These are phyloP conservation scores for Cruciata laevipes DNA, from an alignment of 257 asterid species.

Conservation along the genomic window DNA sequence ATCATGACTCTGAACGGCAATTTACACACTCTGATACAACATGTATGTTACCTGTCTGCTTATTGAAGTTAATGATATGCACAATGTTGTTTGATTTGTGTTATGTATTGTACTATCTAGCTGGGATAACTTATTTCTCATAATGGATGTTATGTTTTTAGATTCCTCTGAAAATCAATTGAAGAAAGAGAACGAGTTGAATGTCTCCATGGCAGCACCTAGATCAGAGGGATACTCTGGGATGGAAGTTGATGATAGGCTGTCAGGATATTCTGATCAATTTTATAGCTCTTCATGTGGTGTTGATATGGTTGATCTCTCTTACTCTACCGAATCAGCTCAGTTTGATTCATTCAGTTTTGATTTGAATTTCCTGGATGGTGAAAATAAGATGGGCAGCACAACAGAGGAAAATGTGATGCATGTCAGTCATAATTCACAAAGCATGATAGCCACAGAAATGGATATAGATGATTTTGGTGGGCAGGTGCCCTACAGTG, in stretches of 20 bases:
- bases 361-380: conserved; percentile 16
- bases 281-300: conserved; percentile 11
- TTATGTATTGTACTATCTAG: conserved; percentile 8
- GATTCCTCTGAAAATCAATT: conserved; percentile 26
- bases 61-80: conserved; percentile 17
- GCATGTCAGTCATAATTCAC: conserved; percentile 11
- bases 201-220: conserved; percentile 22
- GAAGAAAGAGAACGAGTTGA: conserved; percentile 24
- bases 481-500: conserved; percentile 15
- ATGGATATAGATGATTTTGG: conserved; percentile 18
- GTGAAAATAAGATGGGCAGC: conserved; percentile 17
- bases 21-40: conserved; percentile 21
- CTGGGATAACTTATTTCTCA: background rate
- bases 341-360: conserved; percentile 21
- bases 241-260: conserved; percentile 25
- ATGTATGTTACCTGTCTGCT: conserved; percentile 27
- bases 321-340: conserved; percentile 17
- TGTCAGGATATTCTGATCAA: conserved; percentile 27
- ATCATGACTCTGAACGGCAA: conserved; percentile 22
- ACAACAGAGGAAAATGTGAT: conserved; percentile 22
- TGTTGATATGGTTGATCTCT: conserved; percentile 18
- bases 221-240: conserved; percentile 26
- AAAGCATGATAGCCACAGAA: conserved; percentile 17
- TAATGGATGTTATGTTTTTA: conserved; percentile 22
- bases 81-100: background rate